phyloP scores from a whole-genome alignment of 495 filamentous ascomycete genomes.

The Neurospora sp. region DNA sequence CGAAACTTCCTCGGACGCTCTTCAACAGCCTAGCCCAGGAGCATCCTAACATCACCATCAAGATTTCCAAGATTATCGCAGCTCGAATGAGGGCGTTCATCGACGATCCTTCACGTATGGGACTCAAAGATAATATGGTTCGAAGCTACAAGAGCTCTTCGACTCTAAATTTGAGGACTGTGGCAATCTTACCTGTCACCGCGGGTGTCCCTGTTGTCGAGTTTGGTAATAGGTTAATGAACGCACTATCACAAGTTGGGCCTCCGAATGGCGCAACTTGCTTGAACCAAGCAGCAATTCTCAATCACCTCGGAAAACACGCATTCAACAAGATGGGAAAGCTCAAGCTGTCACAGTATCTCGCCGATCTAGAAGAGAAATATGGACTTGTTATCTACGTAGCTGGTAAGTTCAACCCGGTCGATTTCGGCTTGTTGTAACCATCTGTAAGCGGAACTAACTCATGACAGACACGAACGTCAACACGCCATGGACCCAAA shows the following conservation, averaged over 20 bases:
- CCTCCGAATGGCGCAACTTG: constrained; percentile 82
- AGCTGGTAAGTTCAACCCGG: constrained; percentile 49
- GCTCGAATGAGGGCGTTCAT: constrained; percentile 85
- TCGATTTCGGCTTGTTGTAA: neutral
- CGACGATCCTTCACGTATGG: constrained; percentile 54
- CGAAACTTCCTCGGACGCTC: constrained; percentile 88
- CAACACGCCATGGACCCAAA: constrained; percentile 96
- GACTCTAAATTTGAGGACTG: constrained; percentile 83
- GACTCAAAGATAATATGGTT: constrained; percentile 34
- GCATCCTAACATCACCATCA: constrained; percentile 96
- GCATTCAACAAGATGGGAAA: constrained; percentile 97
- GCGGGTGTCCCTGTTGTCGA: constrained; percentile 89
- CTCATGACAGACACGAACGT: constrained; percentile 65
- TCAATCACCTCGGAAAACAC: constrained; percentile 89
- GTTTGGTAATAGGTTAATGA: constrained; percentile 82
- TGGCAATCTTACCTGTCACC: constrained; percentile 84
- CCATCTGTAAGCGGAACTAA: constrained; percentile 11
- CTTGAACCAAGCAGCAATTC: constrained; percentile 82
- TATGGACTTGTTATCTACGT: constrained; percentile 94
- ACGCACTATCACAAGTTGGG: constrained; percentile 79
- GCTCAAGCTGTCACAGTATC: constrained; percentile 87
- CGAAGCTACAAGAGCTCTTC: constrained; percentile 63
- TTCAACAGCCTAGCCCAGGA: constrained; percentile 97
- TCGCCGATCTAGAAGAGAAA: constrained; percentile 94
- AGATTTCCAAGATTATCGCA: constrained; percentile 97